Base-by-base conservation (phyloP, 179 eudicot species). In the Sideroxylon spinosum region DNA sequence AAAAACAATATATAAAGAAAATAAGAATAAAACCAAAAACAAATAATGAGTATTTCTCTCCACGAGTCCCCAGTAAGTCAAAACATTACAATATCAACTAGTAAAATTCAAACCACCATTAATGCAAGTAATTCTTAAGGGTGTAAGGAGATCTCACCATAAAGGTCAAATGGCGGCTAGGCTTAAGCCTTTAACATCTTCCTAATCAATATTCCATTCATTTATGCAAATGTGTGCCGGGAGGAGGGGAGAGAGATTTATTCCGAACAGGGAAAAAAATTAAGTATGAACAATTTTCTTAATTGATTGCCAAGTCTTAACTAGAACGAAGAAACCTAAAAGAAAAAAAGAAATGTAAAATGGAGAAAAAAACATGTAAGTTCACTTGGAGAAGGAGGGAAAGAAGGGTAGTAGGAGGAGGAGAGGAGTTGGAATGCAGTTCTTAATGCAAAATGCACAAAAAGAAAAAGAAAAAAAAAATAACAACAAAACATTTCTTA, bases 171-270 rank as follows among this genome's bases (percentile, higher is more conserved):
- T 7, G 10, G 8, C 7, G 9, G 12, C 4, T 19, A 17, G 20
- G 64, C 20, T n/a, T 60, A 20, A 60, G 64, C 64, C 64, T 60
- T n/a, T 60, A n/a, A 60, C 64, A 60, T n/a, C 19, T 60, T 60
- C 25, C 64, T 4, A 6, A 25, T 11, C 9, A 63, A 25, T 29
- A 23, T 63, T 9, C 32, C 29, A 22, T 63, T 23, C 11, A 19
- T 59, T 59, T n/a, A 62, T 2, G 29, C n/a, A 62, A 3, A 62
- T 22, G 62, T 22, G n/a, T 9, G 22, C 10, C 55, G 23, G 4
- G 62, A 59, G 25, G 19, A 22, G 5, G 23, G 4, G 62, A n/a
- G 62, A 59, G 62, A 14, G 17, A 59, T 59, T 59, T 7, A 59
- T 59, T 59, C 67, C 25, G 32, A 25, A 63, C 6, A 10, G 67